phyloP scores from a whole-genome alignment of 2,329 filamentous ascomycete genomes.

The Penicillium digitatum region DNA sequence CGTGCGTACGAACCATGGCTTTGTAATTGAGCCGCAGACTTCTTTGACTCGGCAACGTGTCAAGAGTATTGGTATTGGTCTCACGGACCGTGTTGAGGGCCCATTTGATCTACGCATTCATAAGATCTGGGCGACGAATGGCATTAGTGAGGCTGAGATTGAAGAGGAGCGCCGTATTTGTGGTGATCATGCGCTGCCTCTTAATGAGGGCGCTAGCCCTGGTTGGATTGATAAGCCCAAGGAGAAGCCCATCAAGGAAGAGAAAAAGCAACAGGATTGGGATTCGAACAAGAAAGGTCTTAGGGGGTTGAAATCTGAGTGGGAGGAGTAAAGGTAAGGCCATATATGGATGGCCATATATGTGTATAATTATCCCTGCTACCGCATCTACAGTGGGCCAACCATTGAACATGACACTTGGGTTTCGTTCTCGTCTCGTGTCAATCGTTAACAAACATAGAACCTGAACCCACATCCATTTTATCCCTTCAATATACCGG shows the following conservation, averaged over 20 bases:
- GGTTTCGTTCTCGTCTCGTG: conserved; percentile 9
- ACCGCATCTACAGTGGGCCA: background rate
- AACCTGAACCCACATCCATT: background rate
- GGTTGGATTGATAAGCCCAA: conserved; percentile 22
- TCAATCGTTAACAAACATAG: conserved; percentile 7
- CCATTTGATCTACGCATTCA: conserved; percentile 84
- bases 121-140: conserved; percentile 86
- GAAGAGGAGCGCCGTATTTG: conserved; percentile 43
- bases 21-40: conserved; percentile 86
- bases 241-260: conserved; percentile 1
- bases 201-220: conserved; percentile 35
- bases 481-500: background rate
- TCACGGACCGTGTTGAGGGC: conserved; percentile 84
- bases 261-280: conserved; percentile 11
- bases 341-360: background rate
- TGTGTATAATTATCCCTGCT: conserved; percentile 9
- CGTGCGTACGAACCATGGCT: conserved; percentile 88
- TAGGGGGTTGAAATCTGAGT: conserved; percentile 35
- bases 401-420: background rate
- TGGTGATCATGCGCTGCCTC: conserved; percentile 36
- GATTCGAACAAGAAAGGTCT: conserved; percentile 31
- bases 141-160: conserved; percentile 42
- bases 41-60: conserved; percentile 85
- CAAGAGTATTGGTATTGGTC: conserved; percentile 75
- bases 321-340: conserved; percentile 25